Conservation (phyloP, 441 rosid genomes). For the Croton setiger region DNA sequence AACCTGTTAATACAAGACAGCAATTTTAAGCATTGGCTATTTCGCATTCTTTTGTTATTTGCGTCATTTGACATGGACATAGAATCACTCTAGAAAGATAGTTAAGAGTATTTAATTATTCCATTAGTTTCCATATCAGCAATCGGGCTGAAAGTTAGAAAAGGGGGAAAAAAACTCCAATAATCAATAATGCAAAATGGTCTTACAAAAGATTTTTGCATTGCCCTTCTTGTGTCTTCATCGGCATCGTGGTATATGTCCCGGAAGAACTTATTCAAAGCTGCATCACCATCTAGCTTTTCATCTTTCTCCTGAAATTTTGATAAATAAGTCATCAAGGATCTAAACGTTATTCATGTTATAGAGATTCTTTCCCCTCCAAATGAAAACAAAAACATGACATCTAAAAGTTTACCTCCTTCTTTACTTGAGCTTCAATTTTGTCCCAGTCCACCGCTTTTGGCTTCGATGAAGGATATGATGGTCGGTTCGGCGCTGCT, state of each 20-base stretch:
- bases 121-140: neutral
- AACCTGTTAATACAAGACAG: slow-evolving; percentile 31
- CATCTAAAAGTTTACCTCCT: slow-evolving; percentile 41
- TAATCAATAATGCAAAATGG: neutral
- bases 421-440: slow-evolving; percentile 80
- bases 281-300: slow-evolving; percentile 95
- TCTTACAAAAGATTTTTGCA: slow-evolving; percentile 95
- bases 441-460: slow-evolving; percentile 75
- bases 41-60: neutral
- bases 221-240: slow-evolving; percentile 88
- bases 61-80: neutral
- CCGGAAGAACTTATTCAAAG: slow-evolving; percentile 85
- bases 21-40: neutral
- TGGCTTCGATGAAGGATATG: slow-evolving; percentile 82
- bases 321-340: neutral
- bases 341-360: neutral
- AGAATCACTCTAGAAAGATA: neutral
- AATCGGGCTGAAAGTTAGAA: no score
- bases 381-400: neutral
- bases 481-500: slow-evolving; percentile 40
- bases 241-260: slow-evolving; percentile 76
- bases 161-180: no score
- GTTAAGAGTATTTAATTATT: neutral
- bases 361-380: no score
- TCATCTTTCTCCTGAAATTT: slow-evolving; percentile 88